Conservation (phyloP, 352 stramenopile species). For the Phytophthora citrophthora region DNA sequence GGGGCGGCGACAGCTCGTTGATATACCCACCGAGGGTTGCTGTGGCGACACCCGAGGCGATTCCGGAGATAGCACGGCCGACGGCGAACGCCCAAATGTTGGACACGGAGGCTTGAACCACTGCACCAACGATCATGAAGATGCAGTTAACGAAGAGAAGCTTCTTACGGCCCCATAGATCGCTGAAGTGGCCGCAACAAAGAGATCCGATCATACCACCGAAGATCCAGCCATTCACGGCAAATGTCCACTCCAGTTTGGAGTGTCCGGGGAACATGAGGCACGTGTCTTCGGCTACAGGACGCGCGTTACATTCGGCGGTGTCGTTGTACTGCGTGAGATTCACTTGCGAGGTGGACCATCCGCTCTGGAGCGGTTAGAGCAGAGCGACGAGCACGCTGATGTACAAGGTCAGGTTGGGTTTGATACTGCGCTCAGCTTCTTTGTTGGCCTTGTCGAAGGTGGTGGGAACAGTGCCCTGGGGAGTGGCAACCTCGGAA, state of each 20-base stretch:
- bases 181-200: conserved; percentile 19
- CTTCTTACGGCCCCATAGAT: conserved; percentile 26
- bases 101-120: conserved; percentile 34
- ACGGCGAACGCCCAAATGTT: conserved; percentile 36
- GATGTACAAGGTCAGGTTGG: conserved; percentile 47
- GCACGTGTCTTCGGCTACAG: conserved; percentile 22
- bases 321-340: conserved; percentile 39
- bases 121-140: conserved; percentile 46
- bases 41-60: conserved; percentile 36
- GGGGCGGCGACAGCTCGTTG: conserved; percentile 47
- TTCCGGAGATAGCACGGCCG: conserved; percentile 26
- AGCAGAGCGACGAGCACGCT: conserved; percentile 54
- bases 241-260: conserved; percentile 25
- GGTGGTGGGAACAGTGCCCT: neutral
- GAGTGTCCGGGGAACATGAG: conserved; percentile 29
- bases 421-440: conserved; percentile 31
- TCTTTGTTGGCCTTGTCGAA: conserved; percentile 37
- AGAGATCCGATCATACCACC: conserved; percentile 28
- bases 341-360: conserved; percentile 61
- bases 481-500: conserved; percentile 17
- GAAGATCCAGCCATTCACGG: conserved; percentile 30
- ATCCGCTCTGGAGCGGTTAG: conserved; percentile 57
- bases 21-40: conserved; percentile 44
- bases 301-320: conserved; percentile 21
- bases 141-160: conserved; percentile 28